Evolutionary conservation across 805 yeast genomes (phyloP).

Genomic region (Lachancea sp.): DNA sequence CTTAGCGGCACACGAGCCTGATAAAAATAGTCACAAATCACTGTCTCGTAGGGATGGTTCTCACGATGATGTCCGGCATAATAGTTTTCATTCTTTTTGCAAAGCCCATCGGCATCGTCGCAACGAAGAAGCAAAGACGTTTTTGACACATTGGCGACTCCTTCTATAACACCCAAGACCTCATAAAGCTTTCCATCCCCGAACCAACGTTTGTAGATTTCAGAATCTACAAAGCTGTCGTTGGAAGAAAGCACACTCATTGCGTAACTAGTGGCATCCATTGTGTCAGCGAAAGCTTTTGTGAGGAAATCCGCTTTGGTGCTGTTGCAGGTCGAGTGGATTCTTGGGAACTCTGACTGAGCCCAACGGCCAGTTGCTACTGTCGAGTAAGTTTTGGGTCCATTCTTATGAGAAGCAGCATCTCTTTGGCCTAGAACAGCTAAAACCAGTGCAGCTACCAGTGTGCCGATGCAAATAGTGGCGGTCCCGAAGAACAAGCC

Average conservation of each 20-base stretch:
- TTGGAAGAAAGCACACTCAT: slow-evolving; percentile 32
- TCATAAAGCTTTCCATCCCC: slow-evolving; percentile 34
- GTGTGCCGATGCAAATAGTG: neutral
- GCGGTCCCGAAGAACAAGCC: neutral
- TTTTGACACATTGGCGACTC: slow-evolving; percentile 31
- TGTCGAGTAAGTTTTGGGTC: neutral
- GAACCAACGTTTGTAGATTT: slow-evolving; percentile 33
- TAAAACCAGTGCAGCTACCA: neutral
- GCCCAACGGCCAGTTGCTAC: slow-evolving; percentile 7
- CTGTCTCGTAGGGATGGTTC: slow-evolving; percentile 32
- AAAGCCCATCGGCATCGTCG: slow-evolving; percentile 36
- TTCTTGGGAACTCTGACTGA: slow-evolving; percentile 11
- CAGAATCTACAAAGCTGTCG: slow-evolving; percentile 28
- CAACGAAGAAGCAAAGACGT: slow-evolving; percentile 33
- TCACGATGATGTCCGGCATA: slow-evolving; percentile 40
- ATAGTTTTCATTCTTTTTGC: slow-evolving; percentile 26
- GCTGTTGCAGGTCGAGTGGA: slow-evolving; percentile 13
- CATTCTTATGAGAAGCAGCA: neutral
- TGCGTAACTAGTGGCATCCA: slow-evolving; percentile 32
- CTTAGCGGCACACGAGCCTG: slow-evolving; percentile 32
- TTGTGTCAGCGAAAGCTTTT: slow-evolving; percentile 30
- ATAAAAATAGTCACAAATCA: slow-evolving; percentile 33
- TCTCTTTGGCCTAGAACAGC: neutral
- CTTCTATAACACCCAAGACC: slow-evolving; percentile 35
- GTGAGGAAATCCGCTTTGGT: slow-evolving; percentile 14